Percentiles rank a stretch among this genome's conserved stretches.
phyloP scores from a whole-genome alignment of 352 stramenopile genomes.

The Pythium brassicae region DNA sequence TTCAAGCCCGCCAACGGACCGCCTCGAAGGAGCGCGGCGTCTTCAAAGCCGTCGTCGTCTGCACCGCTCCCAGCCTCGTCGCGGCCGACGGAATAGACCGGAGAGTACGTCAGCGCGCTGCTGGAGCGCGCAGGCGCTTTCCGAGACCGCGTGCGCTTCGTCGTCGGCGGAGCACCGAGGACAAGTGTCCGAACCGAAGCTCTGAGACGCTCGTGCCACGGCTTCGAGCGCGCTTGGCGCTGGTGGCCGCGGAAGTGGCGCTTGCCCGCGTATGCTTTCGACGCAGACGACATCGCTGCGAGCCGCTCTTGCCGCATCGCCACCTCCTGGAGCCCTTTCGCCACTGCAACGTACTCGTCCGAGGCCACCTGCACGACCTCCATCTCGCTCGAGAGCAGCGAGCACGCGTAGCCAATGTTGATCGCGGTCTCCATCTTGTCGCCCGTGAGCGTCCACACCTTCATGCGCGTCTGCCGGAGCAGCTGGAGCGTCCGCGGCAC shows the following conservation, averaged over 20 bases:
- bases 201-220: conserved; percentile 7
- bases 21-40: conserved; percentile 3
- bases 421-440: conserved; percentile 95
- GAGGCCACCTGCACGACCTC: conserved; percentile 61
- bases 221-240: not conserved
- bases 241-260: conserved; percentile 4
- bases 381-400: conserved; percentile 78
- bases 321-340: conserved; percentile 47
- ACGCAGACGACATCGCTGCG: conserved; percentile 1
- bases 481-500: conserved; percentile 85
- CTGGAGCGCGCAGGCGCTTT: not conserved
- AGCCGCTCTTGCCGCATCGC: conserved; percentile 21
- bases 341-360: conserved; percentile 55
- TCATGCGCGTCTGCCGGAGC: conserved; percentile 87
- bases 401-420: conserved; percentile 93
- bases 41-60: conserved; percentile 3
- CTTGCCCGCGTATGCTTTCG: not conserved
- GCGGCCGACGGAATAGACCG: conserved; percentile 11
- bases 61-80: conserved; percentile 1
- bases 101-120: conserved; percentile 6
- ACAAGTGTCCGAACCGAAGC: conserved; percentile 8
- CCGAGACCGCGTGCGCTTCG: conserved; percentile 5
- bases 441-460: conserved; percentile 94
- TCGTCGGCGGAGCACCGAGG: conserved; percentile 3
- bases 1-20: conserved; percentile 1